Evolutionary conservation across 2,329 filamentous ascomycete species (phyloP), one percentile per base, ranked within the genome.

Genomic region (Colletotrichum navitas): DNA sequence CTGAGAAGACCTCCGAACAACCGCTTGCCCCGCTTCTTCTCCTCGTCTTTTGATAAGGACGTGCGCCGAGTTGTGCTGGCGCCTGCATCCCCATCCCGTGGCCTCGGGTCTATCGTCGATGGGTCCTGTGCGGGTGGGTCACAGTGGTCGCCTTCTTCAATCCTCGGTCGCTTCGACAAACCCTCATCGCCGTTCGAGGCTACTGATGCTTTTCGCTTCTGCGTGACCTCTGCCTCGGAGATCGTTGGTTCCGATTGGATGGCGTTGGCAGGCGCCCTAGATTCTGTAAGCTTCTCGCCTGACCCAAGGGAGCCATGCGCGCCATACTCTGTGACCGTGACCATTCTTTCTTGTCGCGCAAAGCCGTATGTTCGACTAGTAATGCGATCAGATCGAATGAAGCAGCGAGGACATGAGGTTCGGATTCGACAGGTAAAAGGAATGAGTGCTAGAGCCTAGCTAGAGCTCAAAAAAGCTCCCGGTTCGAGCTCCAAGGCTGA

Each of bases 1-100:
- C 88, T 93, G 71, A 96, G 85, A 68, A 97, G 83, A 45, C 92
- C 93, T 73, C 95, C 95, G 79, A 98, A 98, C 72, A 98, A 86
- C 64, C 95, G 89, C 81, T 93, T 92, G 29, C 93, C 93, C 47
- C 95, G 92, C 79, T 93, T 94, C 80, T 91, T 94, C 79, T 98
- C 95, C 77, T 97, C 93, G 68, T 90, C 73, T 51, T 52, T 74
- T 21, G 71, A 72, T 3, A 62, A 5, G 8, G 61, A 16, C 11
- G 80, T 82, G 62, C 85, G 83, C 62, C 81, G 79, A 63, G 82
- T 77, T 66, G 76, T 60, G 39, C 73, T 58, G 65, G 67, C 66
- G 34, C 73, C 43, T 59, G 74, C 70, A 43, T 74, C 63, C 24
- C 41, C 60, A 8, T 68, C 58, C 47, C 61, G 59, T 12, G 45